A percentile compares a stretch with the other conserved stretches of the same genome.
Evolutionary conservation across 768 basidiomycete species (phyloP).

Genomic region (Dentipellis fragilis): DNA sequence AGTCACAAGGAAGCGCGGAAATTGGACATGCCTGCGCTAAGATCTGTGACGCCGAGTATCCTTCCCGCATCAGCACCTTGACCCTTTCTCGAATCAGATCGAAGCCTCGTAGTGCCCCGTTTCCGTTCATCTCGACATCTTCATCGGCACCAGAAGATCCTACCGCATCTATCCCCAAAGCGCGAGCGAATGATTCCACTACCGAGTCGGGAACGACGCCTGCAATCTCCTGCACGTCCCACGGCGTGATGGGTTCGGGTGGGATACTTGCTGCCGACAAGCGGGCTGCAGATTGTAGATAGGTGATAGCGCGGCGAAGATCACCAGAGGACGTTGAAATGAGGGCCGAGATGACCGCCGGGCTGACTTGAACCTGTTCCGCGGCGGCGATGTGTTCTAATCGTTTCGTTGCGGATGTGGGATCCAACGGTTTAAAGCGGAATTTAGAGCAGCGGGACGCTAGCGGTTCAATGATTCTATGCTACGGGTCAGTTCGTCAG

Average conservation of each 20-base stretch:
- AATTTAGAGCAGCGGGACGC: conserved; percentile 99
- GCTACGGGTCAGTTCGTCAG: neutral
- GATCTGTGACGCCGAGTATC: conserved; percentile 87
- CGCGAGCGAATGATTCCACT: conserved; percentile 56
- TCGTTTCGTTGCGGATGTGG: conserved; percentile 61
- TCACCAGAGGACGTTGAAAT: conserved; percentile 83
- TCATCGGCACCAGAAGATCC: conserved; percentile 19
- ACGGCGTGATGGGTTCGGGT: conserved; percentile 61
- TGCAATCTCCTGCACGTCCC: conserved; percentile 92
- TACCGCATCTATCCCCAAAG: conserved; percentile 59
- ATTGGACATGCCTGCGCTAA: conserved; percentile 62
- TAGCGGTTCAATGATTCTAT: conserved; percentile 93
- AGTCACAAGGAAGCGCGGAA: conserved; percentile 1
- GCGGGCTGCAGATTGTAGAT: conserved; percentile 90
- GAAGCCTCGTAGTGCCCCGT: conserved; percentile 32
- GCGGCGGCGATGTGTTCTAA: conserved; percentile 70
- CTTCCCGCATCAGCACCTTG: conserved; percentile 69
- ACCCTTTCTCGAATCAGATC: conserved; percentile 61
- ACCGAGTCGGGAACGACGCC: conserved; percentile 81
- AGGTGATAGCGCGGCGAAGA: conserved; percentile 93
- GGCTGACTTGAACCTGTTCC: conserved; percentile 54
- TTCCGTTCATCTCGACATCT: conserved; percentile 29
- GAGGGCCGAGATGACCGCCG: conserved; percentile 58
- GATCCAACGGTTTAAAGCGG: conserved; percentile 89
- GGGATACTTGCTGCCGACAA: conserved; percentile 67